Percentiles rank a stretch among this genome's conserved stretches.
These are phyloP conservation scores for Brassica cretica DNA, from an alignment of 345 rosid species.

Conservation along the genomic window DNA sequence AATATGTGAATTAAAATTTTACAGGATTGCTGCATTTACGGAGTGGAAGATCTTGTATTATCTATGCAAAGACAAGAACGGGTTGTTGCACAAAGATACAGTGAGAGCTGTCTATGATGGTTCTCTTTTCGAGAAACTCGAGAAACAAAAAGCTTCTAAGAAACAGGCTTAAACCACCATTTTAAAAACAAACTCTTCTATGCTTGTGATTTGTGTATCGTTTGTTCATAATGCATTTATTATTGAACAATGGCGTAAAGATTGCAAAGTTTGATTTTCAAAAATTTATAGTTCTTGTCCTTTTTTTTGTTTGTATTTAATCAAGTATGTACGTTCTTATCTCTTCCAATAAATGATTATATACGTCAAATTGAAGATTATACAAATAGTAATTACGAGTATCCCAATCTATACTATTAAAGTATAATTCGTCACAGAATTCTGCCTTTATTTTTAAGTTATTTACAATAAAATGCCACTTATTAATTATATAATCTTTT, in stretches of 20 bases:
- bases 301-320: neutral
- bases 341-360: neutral
- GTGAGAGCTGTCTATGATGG: slow-evolving; percentile 77
- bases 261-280: neutral
- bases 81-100: slow-evolving; percentile 64
- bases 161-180: slow-evolving; percentile 32
- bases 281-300: neutral
- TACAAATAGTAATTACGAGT: too few relatives aligned
- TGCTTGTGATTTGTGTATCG: neutral
- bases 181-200: neutral
- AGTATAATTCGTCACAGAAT: too few relatives aligned
- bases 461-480: too few relatives aligned
- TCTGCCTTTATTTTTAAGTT: too few relatives aligned
- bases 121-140: slow-evolving; percentile 61
- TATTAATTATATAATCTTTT: too few relatives aligned
- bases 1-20: neutral
- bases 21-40: slow-evolving; percentile 58
- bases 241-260: neutral
- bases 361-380: too few relatives aligned
- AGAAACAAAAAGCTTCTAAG: slow-evolving; percentile 57
- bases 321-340: neutral
- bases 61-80: slow-evolving; percentile 71
- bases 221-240: neutral
- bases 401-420: too few relatives aligned
- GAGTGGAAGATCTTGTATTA: slow-evolving; percentile 67